Conservation (phyloP, 1,284 basidiomycete species). For the Fomitopsis betulina region DNA sequence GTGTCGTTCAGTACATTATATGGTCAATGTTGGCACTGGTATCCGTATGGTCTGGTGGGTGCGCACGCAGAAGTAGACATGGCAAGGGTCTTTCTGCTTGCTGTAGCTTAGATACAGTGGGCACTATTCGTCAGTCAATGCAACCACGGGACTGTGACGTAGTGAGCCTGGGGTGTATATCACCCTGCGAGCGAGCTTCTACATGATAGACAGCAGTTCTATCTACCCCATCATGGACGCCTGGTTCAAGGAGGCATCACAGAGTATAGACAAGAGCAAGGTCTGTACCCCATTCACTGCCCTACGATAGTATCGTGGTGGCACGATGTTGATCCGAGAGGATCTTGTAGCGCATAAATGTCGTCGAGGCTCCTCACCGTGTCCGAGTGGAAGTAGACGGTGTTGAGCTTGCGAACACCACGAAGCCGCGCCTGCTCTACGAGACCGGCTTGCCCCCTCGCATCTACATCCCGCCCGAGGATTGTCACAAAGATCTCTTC, state of each 20-base stretch:
- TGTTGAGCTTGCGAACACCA: constrained; percentile 56
- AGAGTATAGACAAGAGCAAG: constrained; percentile 67
- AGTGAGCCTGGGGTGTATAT: not conserved
- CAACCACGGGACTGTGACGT: not conserved
- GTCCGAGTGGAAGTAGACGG: constrained; percentile 57
- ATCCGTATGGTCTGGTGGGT: too few relatives aligned
- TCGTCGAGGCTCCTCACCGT: constrained; percentile 55
- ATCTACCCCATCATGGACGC: constrained; percentile 38
- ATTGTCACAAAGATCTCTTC: constrained; percentile 49
- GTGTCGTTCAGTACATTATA: too few relatives aligned
- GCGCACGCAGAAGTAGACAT: too few relatives aligned
- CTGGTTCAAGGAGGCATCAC: constrained; percentile 68
- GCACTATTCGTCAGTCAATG: too few relatives aligned
- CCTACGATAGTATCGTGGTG: not conserved
- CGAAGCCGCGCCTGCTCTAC: constrained; percentile 47
- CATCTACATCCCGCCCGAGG: constrained; percentile 57
- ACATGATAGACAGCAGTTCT: too few relatives aligned
- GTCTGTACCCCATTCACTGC: constrained; percentile 28
- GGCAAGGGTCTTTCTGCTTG: too few relatives aligned
- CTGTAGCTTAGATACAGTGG: too few relatives aligned
- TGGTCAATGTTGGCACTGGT: too few relatives aligned
- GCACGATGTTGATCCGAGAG: not conserved
- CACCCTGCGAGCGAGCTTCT: not conserved
- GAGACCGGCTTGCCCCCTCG: constrained; percentile 54
- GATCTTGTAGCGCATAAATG: constrained; percentile 46